Evolutionary conservation across 768 basidiomycete species (phyloP).

Genomic region (Trametes maxima): DNA sequence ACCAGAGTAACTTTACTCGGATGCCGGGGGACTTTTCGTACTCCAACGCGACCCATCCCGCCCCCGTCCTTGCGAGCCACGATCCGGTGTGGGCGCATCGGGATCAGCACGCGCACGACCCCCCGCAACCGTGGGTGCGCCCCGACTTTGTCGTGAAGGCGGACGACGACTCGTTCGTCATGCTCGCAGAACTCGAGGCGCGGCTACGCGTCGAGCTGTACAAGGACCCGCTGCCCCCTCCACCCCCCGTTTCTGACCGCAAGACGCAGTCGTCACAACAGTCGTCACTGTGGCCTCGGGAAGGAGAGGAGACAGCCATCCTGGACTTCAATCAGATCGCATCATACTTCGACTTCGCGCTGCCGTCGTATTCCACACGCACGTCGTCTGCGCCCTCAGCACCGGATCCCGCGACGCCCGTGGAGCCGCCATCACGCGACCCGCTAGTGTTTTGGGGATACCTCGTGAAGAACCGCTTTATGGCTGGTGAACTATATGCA

Average conservation of each 20-base stretch:
- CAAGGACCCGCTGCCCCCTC: conserved; percentile 22
- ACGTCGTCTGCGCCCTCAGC: neutral
- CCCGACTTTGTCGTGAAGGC: conserved; percentile 94
- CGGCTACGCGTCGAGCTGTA: conserved; percentile 80
- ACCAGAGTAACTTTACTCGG: conserved; percentile 47
- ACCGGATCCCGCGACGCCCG: too few species aligned
- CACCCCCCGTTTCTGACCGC: conserved; percentile 3
- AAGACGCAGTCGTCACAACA: conserved; percentile 4
- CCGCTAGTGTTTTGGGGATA: conserved; percentile 89
- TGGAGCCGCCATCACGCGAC: conserved; percentile 39
- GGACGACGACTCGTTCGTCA: conserved; percentile 94
- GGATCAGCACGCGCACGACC: conserved; percentile 45
- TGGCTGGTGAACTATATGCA: conserved; percentile 94
- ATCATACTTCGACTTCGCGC: conserved; percentile 1
- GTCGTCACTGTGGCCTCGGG: neutral
- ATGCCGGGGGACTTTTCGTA: conserved; percentile 63
- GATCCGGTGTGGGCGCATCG: conserved; percentile 64
- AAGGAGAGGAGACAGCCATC: conserved; percentile 1
- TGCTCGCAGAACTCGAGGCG: conserved; percentile 93
- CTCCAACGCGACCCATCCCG: conserved; percentile 55
- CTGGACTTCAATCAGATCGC: conserved; percentile 10
- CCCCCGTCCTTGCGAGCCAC: conserved; percentile 66
- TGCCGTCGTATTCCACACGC: conserved; percentile 2
- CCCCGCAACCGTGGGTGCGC: conserved; percentile 66
- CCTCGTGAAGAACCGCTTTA: conserved; percentile 89